phyloP scores from a whole-genome alignment of 73 alveolate genomes.

The Breviolum minutum region DNA sequence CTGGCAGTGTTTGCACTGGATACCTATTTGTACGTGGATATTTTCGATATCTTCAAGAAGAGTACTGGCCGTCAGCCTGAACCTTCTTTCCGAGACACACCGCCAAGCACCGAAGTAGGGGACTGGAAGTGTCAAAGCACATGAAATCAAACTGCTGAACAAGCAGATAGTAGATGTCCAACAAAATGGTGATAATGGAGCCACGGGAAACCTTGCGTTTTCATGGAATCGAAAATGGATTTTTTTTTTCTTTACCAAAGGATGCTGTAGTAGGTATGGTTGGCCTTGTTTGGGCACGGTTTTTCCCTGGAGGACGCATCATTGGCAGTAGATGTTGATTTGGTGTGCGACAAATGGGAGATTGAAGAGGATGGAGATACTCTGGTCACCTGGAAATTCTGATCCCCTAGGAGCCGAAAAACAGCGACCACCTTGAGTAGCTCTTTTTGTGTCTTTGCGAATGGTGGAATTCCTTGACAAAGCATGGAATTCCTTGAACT shows the following conservation, averaged over 20 bases:
- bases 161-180: too few species aligned
- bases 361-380: slow-evolving; percentile 28
- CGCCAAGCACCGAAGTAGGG: not conserved
- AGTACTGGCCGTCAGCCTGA: not conserved
- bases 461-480: too few species aligned
- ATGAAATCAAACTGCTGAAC: too few species aligned
- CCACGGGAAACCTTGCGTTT: too few species aligned
- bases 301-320: slow-evolving; percentile 8
- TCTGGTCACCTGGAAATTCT: not conserved
- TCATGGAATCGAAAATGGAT: not conserved
- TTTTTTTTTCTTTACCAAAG: not conserved
- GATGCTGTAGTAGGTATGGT: too few species aligned
- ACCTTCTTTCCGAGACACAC: not conserved
- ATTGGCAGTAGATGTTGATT: not conserved
- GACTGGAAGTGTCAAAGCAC: not conserved
- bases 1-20: not conserved
- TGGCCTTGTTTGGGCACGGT: not conserved
- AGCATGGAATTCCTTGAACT: too few species aligned
- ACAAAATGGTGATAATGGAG: too few species aligned
- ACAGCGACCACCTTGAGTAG: not conserved
- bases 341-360: slow-evolving; percentile 14
- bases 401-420: not conserved
- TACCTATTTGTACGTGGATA: not conserved
- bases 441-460: not conserved
- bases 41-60: not conserved